Base-by-base conservation (phyloP, 2,329 filamentous ascomycete species). In the Calonectria honghensis region DNA sequence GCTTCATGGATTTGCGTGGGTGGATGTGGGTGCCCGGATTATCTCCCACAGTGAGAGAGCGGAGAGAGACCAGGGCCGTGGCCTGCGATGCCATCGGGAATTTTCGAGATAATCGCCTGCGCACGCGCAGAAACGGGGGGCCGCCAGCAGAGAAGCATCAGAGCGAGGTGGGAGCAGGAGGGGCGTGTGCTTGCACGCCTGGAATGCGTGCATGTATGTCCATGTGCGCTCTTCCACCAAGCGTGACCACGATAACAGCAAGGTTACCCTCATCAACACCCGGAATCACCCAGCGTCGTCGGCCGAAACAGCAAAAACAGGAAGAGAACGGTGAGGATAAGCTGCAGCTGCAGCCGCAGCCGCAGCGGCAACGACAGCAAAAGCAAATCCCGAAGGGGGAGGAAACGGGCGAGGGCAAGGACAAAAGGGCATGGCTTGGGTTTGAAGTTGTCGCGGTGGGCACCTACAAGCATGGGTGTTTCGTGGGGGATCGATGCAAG, bases 231-330 rank as follows among this genome's bases (percentile, higher is more conserved):
- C 6, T 48, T 39, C 37, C 16, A 32, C 39, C 20, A 63, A 27
- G 20, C 68, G 66, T 68, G 52, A 74, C 76, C 68, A 70, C 32
- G 63, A 76, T 70, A 59, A 72, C 66, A 68, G 68, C 70, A 74
- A 68, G 63, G 59, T 57, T 45, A 66, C 73, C 70, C 68, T 59
- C 45, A 66, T 66, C 68, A 73, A 72, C 54, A 54, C 59, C 32
- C 45, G 52, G 11, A 35, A 67, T 67, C 59, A 70, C 16, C 59
- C 72, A 69, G n/a, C n/a, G 3, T 32, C 37, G 9, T 48, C 54
- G 51, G 50, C 41, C 41, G 41, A 51, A 32, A 20, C 31, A 61
- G 52, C 70, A 52, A 13, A 35, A 41, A 35, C 31, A 52, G 64
- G 18, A 35, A 29, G 29, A 57, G 70, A n/a, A 27, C 6, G 24